phyloP scores from a whole-genome alignment of 2,329 filamentous ascomycete species.

The Colletotrichum viniferum region DNA sequence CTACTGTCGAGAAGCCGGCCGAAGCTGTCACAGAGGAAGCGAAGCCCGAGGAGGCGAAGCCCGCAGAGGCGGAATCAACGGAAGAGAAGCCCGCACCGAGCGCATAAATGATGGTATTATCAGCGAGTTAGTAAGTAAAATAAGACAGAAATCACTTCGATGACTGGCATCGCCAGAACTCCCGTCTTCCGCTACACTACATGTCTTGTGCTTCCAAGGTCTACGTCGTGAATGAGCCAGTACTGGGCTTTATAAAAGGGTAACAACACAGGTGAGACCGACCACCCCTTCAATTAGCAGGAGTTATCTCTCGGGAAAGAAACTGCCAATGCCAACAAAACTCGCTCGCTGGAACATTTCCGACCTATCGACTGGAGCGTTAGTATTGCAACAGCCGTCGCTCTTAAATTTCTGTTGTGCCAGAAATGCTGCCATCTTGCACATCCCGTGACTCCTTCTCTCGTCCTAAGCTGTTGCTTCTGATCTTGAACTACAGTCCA shows the following conservation, averaged over 20 bases:
- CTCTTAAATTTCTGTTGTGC: background rate
- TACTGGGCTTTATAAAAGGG: background rate
- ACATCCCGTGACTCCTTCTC: background rate
- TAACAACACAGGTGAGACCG: background rate
- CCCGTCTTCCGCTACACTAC: background rate
- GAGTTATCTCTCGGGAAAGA: background rate
- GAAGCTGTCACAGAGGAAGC: background rate
- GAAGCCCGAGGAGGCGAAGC: background rate
- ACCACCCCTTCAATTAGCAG: background rate
- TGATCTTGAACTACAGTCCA: background rate
- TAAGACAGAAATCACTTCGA: background rate
- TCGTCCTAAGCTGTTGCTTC: background rate
- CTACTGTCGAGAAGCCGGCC: conserved; percentile 5
- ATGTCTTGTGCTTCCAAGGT: background rate
- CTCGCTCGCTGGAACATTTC: background rate
- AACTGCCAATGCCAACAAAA: background rate
- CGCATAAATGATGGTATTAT: background rate
- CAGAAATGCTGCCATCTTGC: too few relatives aligned
- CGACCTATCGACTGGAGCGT: background rate
- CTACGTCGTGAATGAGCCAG: background rate
- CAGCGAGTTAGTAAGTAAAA: background rate
- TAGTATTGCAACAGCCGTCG: background rate
- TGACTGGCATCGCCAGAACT: background rate
- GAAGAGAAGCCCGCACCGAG: conserved; percentile 20
- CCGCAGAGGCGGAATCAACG: background rate